Conservation (phyloP, 768 basidiomycete genomes). For the Amanita rimosa region DNA sequence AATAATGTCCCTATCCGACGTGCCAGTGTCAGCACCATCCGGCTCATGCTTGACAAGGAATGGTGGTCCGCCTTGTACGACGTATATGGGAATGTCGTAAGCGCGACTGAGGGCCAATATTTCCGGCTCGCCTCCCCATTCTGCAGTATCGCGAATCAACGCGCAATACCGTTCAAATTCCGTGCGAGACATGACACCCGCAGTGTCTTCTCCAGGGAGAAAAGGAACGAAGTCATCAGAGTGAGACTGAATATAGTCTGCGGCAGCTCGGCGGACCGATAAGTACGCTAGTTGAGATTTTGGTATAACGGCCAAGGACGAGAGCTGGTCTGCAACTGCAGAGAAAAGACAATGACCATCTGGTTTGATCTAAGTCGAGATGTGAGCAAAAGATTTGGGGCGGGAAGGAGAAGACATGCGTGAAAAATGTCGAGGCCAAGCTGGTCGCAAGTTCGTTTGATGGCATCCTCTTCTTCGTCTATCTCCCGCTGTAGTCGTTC, state of each 20-base stretch:
- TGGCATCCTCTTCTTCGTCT: constrained; percentile 54
- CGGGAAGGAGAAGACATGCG: background rate
- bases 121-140: constrained; percentile 98
- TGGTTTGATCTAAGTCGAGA: constrained; percentile 61
- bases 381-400: background rate
- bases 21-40: constrained; percentile 18
- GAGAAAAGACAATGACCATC: constrained; percentile 97
- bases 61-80: constrained; percentile 77
- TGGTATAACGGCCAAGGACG: constrained; percentile 56
- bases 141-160: constrained; percentile 69
- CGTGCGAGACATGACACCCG: constrained; percentile 57
- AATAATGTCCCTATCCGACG: constrained; percentile 29
- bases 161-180: constrained; percentile 70
- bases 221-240: constrained; percentile 91
- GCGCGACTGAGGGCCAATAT: constrained; percentile 79
- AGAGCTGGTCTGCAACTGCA: constrained; percentile 87
- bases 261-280: constrained; percentile 55
- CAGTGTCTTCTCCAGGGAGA: constrained; percentile 65
- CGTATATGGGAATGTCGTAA: constrained; percentile 79
- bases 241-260: constrained; percentile 73
- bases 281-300: constrained; percentile 46
- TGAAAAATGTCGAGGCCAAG: constrained; percentile 15
- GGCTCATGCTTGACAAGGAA: constrained; percentile 79
- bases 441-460: constrained; percentile 52
- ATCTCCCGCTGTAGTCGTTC: constrained; percentile 53